Evolutionary conservation across 176 grass and related monocot species (phyloP), one percentile per base, ranked within the genome.

Genomic region (Hordeum marinum): DNA sequence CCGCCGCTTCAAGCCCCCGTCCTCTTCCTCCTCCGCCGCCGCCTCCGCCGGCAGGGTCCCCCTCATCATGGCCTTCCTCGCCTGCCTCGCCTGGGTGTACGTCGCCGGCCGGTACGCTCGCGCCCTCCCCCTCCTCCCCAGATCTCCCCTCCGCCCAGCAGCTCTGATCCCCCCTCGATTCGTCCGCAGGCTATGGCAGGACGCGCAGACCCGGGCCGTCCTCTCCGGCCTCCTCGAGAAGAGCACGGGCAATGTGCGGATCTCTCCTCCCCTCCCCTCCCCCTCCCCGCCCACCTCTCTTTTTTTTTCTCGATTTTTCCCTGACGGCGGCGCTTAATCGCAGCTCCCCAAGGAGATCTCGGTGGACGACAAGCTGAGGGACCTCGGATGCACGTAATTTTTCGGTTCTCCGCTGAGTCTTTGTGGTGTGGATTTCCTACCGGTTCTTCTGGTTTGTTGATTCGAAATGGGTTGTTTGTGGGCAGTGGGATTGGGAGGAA

Each of bases 81-180:
- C 96, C 65, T 99, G 96, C 84, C 90, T 99, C 58, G 96, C 96
- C 34, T 99, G 96, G 94, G 91, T 99, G 79, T 99, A 99, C 80
- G 72, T 99, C 78, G 96, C 96, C 39, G 96, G 96, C 43, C 81
- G 94, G 91, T 96, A 73, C 65, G 87, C 57, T 12, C 20, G 82
- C 54, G 11, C 14, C 7, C 27, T 9, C 5, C 60, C 11, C 18
- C 18, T 55, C 18, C 66, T 31, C 63, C 77, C 75, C 63, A 82
- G 77, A 90, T 85, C 83, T 45, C 27, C 42, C 31, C 14, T 24
- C 32, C 6, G 7, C 29, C 79, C 41, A 4, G 7, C 8, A 13
- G 5, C 13, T 12, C 71, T 82, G 70, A 84, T 25, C 12, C 7
- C 45, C 68, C 39, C 7, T 46, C 75, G 12, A 18, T 59, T 74